Conservation (phyloP, 257 asterid genomes). For the Fraxinus quadrangulata region DNA sequence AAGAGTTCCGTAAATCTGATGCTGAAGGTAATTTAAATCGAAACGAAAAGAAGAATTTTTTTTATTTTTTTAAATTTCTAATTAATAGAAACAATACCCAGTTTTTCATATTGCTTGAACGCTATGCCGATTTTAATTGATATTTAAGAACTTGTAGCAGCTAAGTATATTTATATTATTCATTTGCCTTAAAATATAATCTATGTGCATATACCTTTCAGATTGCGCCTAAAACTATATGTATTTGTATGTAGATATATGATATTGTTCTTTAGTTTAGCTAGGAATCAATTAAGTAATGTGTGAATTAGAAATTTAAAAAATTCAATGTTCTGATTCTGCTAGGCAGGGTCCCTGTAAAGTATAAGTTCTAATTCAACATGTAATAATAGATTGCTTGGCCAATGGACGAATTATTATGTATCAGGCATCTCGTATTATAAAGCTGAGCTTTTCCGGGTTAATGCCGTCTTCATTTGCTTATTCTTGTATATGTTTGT, state of each 20-base stretch:
- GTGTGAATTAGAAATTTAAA: not conserved
- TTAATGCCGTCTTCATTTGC: not conserved
- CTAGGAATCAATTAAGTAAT: not conserved
- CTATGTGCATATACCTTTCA: not conserved
- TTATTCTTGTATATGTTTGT: not conserved
- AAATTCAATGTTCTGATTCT: not conserved
- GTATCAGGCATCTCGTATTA: not conserved
- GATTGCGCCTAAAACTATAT: not conserved
- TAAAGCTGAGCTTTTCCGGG: not conserved
- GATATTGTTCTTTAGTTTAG: not conserved
- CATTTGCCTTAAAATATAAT: not conserved
- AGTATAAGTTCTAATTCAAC: not conserved
- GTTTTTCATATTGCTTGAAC: not conserved
- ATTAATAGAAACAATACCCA: not conserved
- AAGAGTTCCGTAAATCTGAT: conserved; percentile 49
- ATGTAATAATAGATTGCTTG: not conserved
- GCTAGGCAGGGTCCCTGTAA: not conserved
- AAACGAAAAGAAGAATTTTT: not conserved
- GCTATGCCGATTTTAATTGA: not conserved
- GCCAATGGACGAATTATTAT: not conserved
- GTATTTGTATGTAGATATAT: not conserved
- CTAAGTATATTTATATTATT: not conserved
- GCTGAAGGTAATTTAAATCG: conserved; percentile 44
- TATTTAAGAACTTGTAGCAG: not conserved
- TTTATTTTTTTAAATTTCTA: not conserved